A percentile compares a stretch with the other conserved stretches of the same genome.
phyloP scores from a whole-genome alignment of 306 rosid genomes.

The Cucurbita pepo region DNA sequence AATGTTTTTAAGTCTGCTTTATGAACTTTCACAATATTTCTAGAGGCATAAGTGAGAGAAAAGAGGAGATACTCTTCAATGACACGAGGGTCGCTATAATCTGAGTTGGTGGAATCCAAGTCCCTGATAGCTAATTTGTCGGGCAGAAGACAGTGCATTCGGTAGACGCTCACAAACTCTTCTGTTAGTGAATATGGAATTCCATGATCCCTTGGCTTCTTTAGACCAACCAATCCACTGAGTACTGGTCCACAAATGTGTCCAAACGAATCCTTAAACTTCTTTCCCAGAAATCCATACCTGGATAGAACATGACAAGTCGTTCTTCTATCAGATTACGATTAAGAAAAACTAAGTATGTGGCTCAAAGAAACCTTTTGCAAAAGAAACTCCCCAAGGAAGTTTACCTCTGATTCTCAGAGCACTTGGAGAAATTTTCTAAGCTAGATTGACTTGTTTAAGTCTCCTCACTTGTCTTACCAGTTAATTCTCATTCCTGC shows the following conservation, averaged over 20 bases:
- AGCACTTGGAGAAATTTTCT: neutral
- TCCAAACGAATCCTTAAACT: conserved; percentile 49
- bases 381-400: neutral
- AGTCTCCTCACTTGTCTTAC: conserved; percentile 14
- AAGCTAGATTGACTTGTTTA: conserved; percentile 4
- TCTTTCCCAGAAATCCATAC: conserved; percentile 73
- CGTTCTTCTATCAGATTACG: neutral
- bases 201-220: conserved; percentile 59
- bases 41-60: neutral
- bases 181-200: conserved; percentile 66
- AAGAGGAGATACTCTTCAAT: conserved; percentile 25
- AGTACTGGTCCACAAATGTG: conserved; percentile 40
- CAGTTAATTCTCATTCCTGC: conserved; percentile 67
- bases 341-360: neutral
- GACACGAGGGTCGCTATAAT: conserved; percentile 31
- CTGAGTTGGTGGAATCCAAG: conserved; percentile 12
- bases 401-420: neutral
- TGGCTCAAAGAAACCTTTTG: neutral
- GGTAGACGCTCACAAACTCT: conserved; percentile 58
- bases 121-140: conserved; percentile 39
- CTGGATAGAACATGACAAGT: conserved; percentile 7
- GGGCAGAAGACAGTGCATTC: conserved; percentile 66
- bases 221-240: conserved; percentile 56
- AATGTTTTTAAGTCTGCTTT: neutral
- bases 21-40: neutral